Evolutionary conservation across 306 rosid species (phyloP), one percentile per base, ranked within the genome.

Genomic region (Prunus mongolica): DNA sequence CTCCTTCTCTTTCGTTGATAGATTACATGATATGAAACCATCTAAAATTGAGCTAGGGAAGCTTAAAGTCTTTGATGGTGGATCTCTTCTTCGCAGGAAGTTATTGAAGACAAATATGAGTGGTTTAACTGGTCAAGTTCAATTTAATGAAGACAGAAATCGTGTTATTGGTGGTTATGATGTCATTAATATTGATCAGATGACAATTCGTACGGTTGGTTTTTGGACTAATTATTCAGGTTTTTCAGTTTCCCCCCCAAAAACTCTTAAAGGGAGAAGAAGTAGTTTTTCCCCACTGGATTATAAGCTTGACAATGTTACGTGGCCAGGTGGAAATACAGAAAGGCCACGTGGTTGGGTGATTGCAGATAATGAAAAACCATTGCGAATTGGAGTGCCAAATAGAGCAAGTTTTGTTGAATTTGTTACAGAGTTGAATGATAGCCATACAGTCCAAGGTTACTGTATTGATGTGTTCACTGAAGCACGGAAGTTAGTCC

Each of bases 331-430:
- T 56, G 97, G 97, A 69, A 74, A 71, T 80, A 89, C 84, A 15
- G 88, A 69, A 64, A 86, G 72, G 34, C 99, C 99, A 13, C 99
- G 97, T 6, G 99, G 99, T 34, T 95, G 99, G 99, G 96, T 81
- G 76, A 72, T 95, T 82, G 97, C 99, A 57, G 84, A 79, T 67
- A 50, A 83, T 74, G 91, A 82, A 58, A 89, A 86, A 67, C 97
- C 99, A 8, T 81, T 95, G 88, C 88, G 85, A 77, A 89, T 95
- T 79, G 96, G 89, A 75, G 99, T 95, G 72, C 99, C 99, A 64
- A 85, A 61, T 64, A 85, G 99, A 84, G 93, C 86, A 66, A 90
- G 99, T 84, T 95, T 92, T 77, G 83, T 89, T 81, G 97, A 95
- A 75, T 95, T 92, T 27, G 96, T 90, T 71, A 88, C 97, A 72